Evolutionary conservation across 805 yeast species (phyloP), one percentile per base, ranked within the genome.

Genomic region (Metschnikowia koreensis): DNA sequence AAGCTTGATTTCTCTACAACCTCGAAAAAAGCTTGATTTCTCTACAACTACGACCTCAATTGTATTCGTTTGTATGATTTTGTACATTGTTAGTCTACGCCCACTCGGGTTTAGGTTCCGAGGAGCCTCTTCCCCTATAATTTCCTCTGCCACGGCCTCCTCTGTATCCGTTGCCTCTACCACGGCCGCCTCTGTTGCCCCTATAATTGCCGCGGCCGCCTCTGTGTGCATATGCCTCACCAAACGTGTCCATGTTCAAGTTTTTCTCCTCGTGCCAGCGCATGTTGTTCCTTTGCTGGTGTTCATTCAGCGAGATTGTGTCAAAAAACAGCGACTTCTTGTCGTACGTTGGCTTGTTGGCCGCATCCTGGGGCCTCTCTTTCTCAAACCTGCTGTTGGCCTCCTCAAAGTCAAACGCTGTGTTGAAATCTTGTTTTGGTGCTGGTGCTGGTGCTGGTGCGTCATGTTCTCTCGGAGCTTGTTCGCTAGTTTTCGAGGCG

Each of bases 241-340:
- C 96, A 69, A 89, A 90, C 1, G 96, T 89, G 68, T 89, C 96
- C 69, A 82, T 62, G 66, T 90, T 90, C 63, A 88, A 77, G 44
- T 71, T 71, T 54, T 86, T 84, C 63, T 89, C 96, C 59, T 85
- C 87, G 44, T 79, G 73, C 84, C 96, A 86, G 62, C 83, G 79
- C 81, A 82, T 74, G 36, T 64, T 44, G 27, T 22, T 22, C 69
- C 63, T 45, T 77, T 77, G 26, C 28, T 17, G 22, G 48, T 78
- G 80, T 43, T 66, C 73, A 38, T 84, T 76, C 4, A 90, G 84
- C 10, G 90, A 81, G 51, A 93, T 81, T 55, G 81, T 82, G 69
- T 94, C 98, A 64, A 93, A 93, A 68, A 94, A 93, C 1, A 97
- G 91, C 12, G 90, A 81, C 62, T 81, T 80, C 67, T 85, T 90